These are phyloP conservation scores for Blastocladiella emersonii DNA, from an alignment of 371 early-diverging fungal genomes.

Conservation along the genomic window DNA sequence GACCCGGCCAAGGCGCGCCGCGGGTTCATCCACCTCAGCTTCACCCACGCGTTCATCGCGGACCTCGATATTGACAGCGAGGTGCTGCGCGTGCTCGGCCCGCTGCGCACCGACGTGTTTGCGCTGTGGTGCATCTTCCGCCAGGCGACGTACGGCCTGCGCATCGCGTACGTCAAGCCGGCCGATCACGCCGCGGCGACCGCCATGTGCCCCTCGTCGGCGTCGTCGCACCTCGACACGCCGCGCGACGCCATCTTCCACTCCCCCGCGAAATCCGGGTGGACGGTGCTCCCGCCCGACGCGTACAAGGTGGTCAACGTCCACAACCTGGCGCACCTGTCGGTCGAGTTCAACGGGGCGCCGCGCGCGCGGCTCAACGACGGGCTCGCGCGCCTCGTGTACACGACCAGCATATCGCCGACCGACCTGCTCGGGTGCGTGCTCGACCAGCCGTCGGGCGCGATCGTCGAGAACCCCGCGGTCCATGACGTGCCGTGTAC, in stretches of 20 bases:
- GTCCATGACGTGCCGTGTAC: neutral
- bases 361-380: neutral
- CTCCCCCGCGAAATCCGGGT: neutral
- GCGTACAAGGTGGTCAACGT: neutral
- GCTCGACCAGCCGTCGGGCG: neutral
- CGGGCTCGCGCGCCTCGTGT: neutral
- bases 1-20: neutral
- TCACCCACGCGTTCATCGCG: neutral
- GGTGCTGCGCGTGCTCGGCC: slow-evolving; percentile 2
- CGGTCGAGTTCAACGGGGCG: neutral
- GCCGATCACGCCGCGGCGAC: neutral
- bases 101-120: neutral
- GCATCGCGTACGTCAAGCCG: neutral
- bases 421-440: neutral
- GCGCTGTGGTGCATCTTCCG: neutral
- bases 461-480: neutral
- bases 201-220: neutral
- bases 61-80: slow-evolving; percentile 1
- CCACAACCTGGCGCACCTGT: neutral
- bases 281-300: slow-evolving; percentile 1
- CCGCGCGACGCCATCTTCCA: too few relatives aligned
- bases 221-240: neutral
- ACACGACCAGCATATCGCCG: neutral
- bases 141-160: neutral
- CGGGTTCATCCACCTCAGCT: neutral